A percentile compares a stretch with the other conserved stretches of the same genome.
phyloP scores from a whole-genome alignment of 75 land plant genomes.

The Sequoiadendron giganteum region DNA sequence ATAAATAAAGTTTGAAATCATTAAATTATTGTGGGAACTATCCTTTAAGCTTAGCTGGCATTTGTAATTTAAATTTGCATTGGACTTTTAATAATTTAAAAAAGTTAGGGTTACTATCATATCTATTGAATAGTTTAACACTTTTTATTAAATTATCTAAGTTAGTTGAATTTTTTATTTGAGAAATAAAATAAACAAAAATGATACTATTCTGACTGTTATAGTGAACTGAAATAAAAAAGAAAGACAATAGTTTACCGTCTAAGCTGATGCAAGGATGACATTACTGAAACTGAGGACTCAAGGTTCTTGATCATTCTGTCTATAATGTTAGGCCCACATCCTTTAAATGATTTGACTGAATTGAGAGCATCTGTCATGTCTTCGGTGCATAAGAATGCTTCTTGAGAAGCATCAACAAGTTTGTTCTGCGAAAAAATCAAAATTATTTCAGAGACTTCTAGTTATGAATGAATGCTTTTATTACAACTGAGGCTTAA shows the following conservation, averaged over 20 bases:
- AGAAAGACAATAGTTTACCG: constrained; percentile 13
- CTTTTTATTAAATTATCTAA: too few relatives aligned
- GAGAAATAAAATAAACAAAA: background rate
- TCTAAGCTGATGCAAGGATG: constrained; percentile 23
- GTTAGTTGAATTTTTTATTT: background rate
- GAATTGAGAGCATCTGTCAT: constrained; percentile 42
- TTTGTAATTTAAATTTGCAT: background rate
- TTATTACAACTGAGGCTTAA: background rate
- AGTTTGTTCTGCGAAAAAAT: constrained; percentile 24
- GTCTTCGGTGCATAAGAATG: constrained; percentile 31
- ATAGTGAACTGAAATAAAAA: background rate
- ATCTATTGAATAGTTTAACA: background rate
- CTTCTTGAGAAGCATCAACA: constrained; percentile 26
- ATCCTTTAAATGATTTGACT: constrained; percentile 33
- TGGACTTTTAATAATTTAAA: background rate
- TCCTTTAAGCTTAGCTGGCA: background rate
- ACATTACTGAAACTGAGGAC: constrained; percentile 23
- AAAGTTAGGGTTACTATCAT: background rate
- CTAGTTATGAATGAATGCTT: background rate
- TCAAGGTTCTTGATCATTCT: constrained; percentile 37
- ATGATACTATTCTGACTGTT: background rate
- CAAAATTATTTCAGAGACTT: background rate
- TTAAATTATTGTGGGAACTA: background rate
- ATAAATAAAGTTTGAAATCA: background rate
- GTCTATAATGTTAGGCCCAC: constrained; percentile 40